Conservation (phyloP, 2,329 filamentous ascomycete species). For the Ploettnerulaceae sp. region DNA sequence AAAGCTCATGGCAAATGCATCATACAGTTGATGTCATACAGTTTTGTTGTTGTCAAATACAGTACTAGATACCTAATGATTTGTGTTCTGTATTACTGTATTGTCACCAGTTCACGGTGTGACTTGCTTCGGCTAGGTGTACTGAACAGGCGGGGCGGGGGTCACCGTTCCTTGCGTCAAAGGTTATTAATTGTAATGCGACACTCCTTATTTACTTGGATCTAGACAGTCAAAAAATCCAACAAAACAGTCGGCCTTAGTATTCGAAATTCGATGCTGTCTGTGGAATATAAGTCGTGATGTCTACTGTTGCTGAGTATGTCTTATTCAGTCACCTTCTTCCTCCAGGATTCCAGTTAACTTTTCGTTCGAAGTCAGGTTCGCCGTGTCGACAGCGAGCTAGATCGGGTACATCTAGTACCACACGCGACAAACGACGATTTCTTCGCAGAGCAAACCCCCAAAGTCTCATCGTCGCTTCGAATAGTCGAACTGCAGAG, state of each 20-base stretch:
- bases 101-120: no score
- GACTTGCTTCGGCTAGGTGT: no score
- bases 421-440: slow-evolving; percentile 41
- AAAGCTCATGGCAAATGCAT: no score
- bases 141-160: no score
- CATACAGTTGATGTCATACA: no score
- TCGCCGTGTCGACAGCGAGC: slow-evolving; percentile 58
- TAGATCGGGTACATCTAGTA: slow-evolving; percentile 56
- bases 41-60: no score
- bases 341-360: slow-evolving; percentile 6
- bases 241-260: neutral
- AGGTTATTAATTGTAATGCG: no score
- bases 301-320: slow-evolving; percentile 46
- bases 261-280: neutral
- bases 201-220: slow-evolving; percentile 7
- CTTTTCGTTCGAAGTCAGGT: slow-evolving; percentile 41
- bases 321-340: slow-evolving; percentile 15
- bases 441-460: slow-evolving; percentile 25
- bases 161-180: no score
- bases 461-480: slow-evolving; percentile 40
- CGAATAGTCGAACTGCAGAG: slow-evolving; percentile 58
- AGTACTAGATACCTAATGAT: no score
- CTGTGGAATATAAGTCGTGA: slow-evolving; percentile 22
- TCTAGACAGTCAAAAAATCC: neutral
- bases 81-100: no score